A percentile compares a stretch with the other conserved stretches of the same genome.
phyloP scores from a whole-genome alignment of 2,329 filamentous ascomycete species.

The Alternaria hordeiaustralica region DNA sequence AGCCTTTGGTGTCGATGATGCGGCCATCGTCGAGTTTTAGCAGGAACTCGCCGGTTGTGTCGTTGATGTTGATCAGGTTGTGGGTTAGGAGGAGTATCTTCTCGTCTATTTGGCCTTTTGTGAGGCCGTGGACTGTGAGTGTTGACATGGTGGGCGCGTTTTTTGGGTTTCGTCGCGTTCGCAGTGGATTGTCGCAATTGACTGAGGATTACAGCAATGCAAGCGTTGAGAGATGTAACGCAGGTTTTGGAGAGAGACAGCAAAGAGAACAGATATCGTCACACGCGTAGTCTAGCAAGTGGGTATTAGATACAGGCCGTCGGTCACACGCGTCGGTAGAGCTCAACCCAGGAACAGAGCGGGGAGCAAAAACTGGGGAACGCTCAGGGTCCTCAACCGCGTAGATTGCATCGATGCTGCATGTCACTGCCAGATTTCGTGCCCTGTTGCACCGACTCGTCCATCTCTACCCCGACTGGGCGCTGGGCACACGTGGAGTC shows the following conservation, averaged over 20 bases:
- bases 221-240: neutral
- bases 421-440: slow-evolving; percentile 24
- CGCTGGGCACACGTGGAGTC: slow-evolving; percentile 25
- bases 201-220: neutral
- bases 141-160: slow-evolving; percentile 46
- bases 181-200: neutral
- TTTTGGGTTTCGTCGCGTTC: neutral
- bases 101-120: slow-evolving; percentile 55
- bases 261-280: neutral
- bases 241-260: neutral
- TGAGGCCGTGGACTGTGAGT: slow-evolving; percentile 49
- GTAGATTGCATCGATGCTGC: neutral
- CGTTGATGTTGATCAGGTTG: slow-evolving; percentile 78
- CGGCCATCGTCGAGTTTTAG: slow-evolving; percentile 73
- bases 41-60: slow-evolving; percentile 76
- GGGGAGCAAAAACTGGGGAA: slow-evolving; percentile 18
- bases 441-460: slow-evolving; percentile 31
- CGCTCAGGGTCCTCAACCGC: slow-evolving; percentile 8
- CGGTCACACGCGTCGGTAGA: slow-evolving; percentile 9
- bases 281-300: slow-evolving; percentile 6
- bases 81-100: slow-evolving; percentile 71
- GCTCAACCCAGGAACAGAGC: slow-evolving; percentile 6
- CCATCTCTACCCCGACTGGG: slow-evolving; percentile 22
- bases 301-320: slow-evolving; percentile 6
- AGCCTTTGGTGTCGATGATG: slow-evolving; percentile 83